Conservation (phyloP, 805 yeast species). For the Kurtzmaniella fragi region DNA sequence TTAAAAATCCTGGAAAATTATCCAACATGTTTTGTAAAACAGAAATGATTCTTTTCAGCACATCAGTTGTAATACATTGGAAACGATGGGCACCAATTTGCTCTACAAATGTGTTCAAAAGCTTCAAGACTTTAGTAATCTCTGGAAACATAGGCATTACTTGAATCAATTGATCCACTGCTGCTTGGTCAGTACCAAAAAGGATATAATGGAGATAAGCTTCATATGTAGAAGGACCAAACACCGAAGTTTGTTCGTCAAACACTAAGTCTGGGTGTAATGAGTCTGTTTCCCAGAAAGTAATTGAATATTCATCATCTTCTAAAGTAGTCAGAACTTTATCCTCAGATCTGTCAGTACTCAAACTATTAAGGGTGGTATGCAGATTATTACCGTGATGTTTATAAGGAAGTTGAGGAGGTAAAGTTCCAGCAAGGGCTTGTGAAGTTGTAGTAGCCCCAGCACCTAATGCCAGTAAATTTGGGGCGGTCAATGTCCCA, state of each 20-base stretch:
- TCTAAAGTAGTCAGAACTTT: background rate
- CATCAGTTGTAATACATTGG: too few relatives aligned
- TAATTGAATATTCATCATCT: conserved; percentile 8
- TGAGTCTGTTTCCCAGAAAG: conserved; percentile 17
- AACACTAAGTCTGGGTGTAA: conserved; percentile 38
- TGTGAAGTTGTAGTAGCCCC: background rate
- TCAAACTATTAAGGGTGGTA: too few relatives aligned
- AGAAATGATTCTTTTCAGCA: conserved; percentile 40
- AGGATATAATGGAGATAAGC: conserved; percentile 72
- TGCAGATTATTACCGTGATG: background rate
- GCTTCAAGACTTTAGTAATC: conserved; percentile 23
- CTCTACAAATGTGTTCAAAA: conserved; percentile 8
- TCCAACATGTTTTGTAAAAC: conserved; percentile 54
- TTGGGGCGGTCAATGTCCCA: background rate
- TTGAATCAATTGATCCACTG: conserved; percentile 15
- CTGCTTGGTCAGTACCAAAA: conserved; percentile 15
- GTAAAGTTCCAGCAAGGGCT: background rate
- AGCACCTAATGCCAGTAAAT: background rate
- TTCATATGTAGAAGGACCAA: conserved; percentile 49
- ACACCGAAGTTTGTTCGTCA: conserved; percentile 39
- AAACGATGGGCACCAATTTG: background rate
- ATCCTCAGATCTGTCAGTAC: background rate
- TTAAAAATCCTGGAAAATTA: conserved; percentile 62
- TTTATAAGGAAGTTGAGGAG: background rate
- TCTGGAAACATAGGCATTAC: conserved; percentile 33